Percentiles rank a stretch among this genome's conserved stretches.
Conservation (phyloP, 441 rosid species). For the Adansonia grandidieri region DNA sequence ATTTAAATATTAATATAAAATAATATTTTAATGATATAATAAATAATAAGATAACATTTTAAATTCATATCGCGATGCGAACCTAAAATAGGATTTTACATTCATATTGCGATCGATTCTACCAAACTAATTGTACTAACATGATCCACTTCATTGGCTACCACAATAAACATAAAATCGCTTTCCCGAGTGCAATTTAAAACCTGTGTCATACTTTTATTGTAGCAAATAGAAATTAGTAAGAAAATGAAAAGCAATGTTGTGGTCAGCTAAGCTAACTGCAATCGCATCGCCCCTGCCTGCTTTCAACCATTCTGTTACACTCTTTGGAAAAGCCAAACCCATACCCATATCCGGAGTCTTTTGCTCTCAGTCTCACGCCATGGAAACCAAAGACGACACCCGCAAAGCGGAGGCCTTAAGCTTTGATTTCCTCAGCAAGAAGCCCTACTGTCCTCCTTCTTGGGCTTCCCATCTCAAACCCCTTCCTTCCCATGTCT, state of each 20-base stretch:
- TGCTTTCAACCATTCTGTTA: not conserved
- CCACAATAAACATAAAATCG: not conserved
- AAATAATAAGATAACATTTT: too few species aligned
- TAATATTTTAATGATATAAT: too few species aligned
- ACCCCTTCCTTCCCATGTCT: constrained; percentile 64
- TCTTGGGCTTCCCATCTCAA: constrained; percentile 83
- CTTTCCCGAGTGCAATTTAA: not conserved
- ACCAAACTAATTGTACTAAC: too few species aligned
- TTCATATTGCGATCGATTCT: too few species aligned
- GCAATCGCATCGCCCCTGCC: not conserved
- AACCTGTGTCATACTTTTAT: not conserved
- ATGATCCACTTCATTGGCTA: not conserved
- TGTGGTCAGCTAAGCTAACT: constrained; percentile 1
- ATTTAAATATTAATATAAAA: too few species aligned
- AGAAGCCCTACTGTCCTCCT: constrained; percentile 70
- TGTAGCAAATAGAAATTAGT: not conserved
- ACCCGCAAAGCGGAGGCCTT: not conserved
- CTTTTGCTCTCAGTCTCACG: not conserved
- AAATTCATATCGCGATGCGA: too few species aligned
- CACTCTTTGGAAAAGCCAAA: not conserved
- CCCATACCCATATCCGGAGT: not conserved
- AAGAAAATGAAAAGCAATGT: not conserved
- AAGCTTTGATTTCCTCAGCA: constrained; percentile 54
- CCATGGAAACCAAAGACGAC: constrained; percentile 2
- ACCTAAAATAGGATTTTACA: too few species aligned